Conservation (phyloP, 768 basidiomycete genomes). For the Pisolithus orientalis region DNA sequence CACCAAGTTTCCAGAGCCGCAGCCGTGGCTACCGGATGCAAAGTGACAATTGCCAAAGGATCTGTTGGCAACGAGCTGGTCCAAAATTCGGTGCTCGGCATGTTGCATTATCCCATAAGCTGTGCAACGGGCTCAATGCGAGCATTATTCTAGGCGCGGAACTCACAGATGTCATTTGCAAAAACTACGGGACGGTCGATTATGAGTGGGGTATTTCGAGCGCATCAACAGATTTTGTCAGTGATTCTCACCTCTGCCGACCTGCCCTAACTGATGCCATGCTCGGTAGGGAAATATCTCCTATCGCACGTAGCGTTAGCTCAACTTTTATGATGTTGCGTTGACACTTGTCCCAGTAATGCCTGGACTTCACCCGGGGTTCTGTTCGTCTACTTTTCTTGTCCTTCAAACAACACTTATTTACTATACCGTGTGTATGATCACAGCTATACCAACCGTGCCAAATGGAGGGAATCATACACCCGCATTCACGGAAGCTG, state of each 20-base stretch:
- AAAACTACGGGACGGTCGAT: slow-evolving; percentile 57
- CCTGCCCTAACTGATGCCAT: not conserved
- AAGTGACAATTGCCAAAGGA: slow-evolving; percentile 34
- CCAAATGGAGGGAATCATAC: slow-evolving; percentile 77
- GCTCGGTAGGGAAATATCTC: slow-evolving; percentile 46
- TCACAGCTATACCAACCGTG: slow-evolving; percentile 67
- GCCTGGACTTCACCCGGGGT: slow-evolving; percentile 71
- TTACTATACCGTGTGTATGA: not conserved
- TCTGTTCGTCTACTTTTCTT: slow-evolving; percentile 24
- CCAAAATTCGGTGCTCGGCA: slow-evolving; percentile 63
- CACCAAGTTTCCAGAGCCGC: slow-evolving; percentile 44
- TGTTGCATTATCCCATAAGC: not conserved
- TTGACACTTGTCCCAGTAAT: slow-evolving; percentile 29
- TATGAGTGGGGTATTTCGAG: slow-evolving; percentile 60
- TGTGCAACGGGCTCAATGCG: not conserved
- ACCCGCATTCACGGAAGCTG: slow-evolving; percentile 55
- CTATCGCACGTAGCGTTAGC: slow-evolving; percentile 42
- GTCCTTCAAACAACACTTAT: not conserved
- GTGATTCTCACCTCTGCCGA: slow-evolving; percentile 13
- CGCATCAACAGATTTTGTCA: slow-evolving; percentile 81
- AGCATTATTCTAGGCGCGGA: slow-evolving; percentile 43
- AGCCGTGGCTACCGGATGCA: slow-evolving; percentile 60
- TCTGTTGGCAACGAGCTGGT: slow-evolving; percentile 48
- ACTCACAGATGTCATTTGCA: slow-evolving; percentile 55
- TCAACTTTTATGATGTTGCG: not conserved